These are phyloP conservation scores for Leccinum subtestaceum DNA, from an alignment of 768 basidiomycete genomes.

Conservation along the genomic window DNA sequence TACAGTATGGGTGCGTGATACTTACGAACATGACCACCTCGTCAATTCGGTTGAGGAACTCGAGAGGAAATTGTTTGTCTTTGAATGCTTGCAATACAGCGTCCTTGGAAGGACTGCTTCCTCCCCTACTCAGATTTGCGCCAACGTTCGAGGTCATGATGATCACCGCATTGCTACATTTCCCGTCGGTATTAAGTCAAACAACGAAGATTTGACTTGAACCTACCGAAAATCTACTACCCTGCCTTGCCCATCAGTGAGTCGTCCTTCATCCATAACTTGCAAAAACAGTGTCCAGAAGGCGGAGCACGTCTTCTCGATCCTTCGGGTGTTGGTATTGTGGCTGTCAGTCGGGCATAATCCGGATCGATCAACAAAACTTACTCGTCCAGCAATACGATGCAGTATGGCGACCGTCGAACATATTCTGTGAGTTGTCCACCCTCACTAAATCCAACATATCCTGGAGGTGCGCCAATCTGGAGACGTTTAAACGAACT, in stretches of 20 bases:
- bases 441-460: slow-evolving; percentile 43
- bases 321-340: slow-evolving; percentile 7
- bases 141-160: too few species aligned
- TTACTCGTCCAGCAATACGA: slow-evolving; percentile 28
- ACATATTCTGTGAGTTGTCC: slow-evolving; percentile 46
- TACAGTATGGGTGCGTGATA: too few species aligned
- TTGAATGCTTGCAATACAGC: too few species aligned
- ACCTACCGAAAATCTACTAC: slow-evolving; percentile 9
- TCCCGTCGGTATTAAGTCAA: too few species aligned
- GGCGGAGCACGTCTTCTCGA: slow-evolving; percentile 44
- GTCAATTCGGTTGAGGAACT: too few species aligned
- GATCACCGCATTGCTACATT: too few species aligned
- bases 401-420: slow-evolving; percentile 38
- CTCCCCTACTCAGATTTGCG: too few species aligned
- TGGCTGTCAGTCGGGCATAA: too few species aligned
- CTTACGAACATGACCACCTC: too few species aligned
- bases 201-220: background rate
- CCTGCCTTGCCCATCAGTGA: slow-evolving; percentile 38
- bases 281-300: slow-evolving; percentile 46
- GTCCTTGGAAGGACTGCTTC: too few species aligned
- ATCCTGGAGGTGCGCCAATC: slow-evolving; percentile 37
- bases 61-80: too few species aligned
- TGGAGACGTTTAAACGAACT: background rate
- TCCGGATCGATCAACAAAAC: background rate
- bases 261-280: slow-evolving; percentile 44